Conservation (phyloP, 257 asterid genomes). For the Misopates orontium region DNA sequence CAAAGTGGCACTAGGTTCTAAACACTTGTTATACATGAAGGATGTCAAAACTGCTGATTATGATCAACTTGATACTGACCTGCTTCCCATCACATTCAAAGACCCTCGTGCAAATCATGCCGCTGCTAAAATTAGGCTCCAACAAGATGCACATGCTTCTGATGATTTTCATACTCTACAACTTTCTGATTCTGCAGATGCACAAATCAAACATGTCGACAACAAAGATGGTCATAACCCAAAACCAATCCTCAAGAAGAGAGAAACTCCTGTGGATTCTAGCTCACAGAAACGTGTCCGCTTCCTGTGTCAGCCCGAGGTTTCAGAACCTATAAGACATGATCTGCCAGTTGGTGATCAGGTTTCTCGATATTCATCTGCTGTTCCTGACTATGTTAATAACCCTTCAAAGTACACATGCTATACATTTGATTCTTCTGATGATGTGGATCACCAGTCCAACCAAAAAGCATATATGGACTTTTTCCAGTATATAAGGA, state of each 20-base stretch:
- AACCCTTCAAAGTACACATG: slow-evolving; percentile 83
- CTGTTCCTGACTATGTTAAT: slow-evolving; percentile 66
- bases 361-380: slow-evolving; percentile 32
- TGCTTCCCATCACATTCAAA: slow-evolving; percentile 51
- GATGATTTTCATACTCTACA: slow-evolving; percentile 42
- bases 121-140: slow-evolving; percentile 75
- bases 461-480: slow-evolving; percentile 64
- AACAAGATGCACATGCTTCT: slow-evolving; percentile 80
- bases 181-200: slow-evolving; percentile 35
- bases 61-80: slow-evolving; percentile 41
- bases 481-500: slow-evolving; percentile 46
- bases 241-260: slow-evolving; percentile 65
- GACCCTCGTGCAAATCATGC: slow-evolving; percentile 84
- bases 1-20: slow-evolving; percentile 69
- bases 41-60: slow-evolving; percentile 49
- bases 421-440: slow-evolving; percentile 57
- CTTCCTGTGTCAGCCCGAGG: slow-evolving; percentile 38
- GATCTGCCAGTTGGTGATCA: slow-evolving; percentile 27
- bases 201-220: slow-evolving; percentile 20
- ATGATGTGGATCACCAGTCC: slow-evolving; percentile 60
- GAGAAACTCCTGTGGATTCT: slow-evolving; percentile 39
- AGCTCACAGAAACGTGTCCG: slow-evolving; percentile 69
- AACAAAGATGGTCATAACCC: slow-evolving; percentile 36
- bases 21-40: slow-evolving; percentile 53
- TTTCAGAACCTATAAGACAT: slow-evolving; percentile 22